Percentiles rank a stretch among this genome's conserved stretches.
Conservation (phyloP, 805 yeast genomes). For the Saccharomycodes ludwigii region DNA sequence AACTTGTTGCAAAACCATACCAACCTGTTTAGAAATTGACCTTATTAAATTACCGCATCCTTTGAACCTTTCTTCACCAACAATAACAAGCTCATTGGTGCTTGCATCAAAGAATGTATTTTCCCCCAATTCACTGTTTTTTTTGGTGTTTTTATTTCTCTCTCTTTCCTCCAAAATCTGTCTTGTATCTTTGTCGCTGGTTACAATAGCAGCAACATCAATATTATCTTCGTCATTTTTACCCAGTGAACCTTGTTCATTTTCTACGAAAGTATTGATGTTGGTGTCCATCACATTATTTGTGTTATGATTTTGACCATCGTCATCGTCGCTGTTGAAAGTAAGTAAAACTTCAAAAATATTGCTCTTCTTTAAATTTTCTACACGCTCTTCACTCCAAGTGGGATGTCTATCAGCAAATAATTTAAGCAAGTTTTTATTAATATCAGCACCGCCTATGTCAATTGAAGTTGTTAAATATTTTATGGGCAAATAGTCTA, state of each 20-base stretch:
- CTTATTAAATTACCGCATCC: slow-evolving; percentile 57
- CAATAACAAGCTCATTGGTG: slow-evolving; percentile 37
- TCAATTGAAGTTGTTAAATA: slow-evolving; percentile 38
- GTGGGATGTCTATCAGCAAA: slow-evolving; percentile 53
- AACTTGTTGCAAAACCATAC: slow-evolving; percentile 39
- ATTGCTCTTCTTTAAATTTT: slow-evolving; percentile 56
- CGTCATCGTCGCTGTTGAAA: slow-evolving; percentile 37
- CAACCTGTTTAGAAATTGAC: slow-evolving; percentile 41
- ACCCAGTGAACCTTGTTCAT: slow-evolving; percentile 21
- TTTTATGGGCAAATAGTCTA: slow-evolving; percentile 53
- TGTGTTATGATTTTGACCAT: slow-evolving; percentile 11
- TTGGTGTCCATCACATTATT: slow-evolving; percentile 13
- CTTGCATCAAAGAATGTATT: slow-evolving; percentile 54
- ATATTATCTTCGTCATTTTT: slow-evolving; percentile 58
- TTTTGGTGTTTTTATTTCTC: slow-evolving; percentile 27
- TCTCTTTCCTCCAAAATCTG: slow-evolving; percentile 60
- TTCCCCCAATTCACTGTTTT: slow-evolving; percentile 59
- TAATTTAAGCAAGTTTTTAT: slow-evolving; percentile 34
- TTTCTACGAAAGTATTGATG: slow-evolving; percentile 9
- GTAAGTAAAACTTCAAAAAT: slow-evolving; percentile 59
- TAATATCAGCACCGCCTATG: slow-evolving; percentile 57
- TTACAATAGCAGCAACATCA: slow-evolving; percentile 82
- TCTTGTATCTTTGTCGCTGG: slow-evolving; percentile 55
- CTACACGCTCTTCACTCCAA: slow-evolving; percentile 39
- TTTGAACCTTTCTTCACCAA: slow-evolving; percentile 86